Base-by-base conservation (phyloP, 176 grass and related monocot genomes). In the Phragmites australis region DNA sequence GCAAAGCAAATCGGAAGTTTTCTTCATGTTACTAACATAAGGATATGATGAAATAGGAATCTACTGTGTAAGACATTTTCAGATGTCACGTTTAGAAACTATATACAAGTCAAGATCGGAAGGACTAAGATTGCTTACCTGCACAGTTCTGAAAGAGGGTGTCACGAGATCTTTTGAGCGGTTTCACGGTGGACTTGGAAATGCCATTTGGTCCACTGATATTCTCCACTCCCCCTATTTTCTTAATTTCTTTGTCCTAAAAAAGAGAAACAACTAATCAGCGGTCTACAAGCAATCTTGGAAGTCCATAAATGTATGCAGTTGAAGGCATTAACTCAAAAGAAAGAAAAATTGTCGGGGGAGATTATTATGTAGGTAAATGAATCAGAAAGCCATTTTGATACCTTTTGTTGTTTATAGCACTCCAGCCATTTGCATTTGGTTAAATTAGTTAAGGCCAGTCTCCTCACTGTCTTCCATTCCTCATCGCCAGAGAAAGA, bases 401-500 rank as follows among this genome's bases (percentile, higher is more conserved):
- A 75, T 79, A 94, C 92, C 89, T 89, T 91, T n/a, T 74, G 42
- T 16, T 85, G 84, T 83, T 83, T 74, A 76, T 86, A 85, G 76
- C 62, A 87, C 68, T 88, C 80, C 32, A 65, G 65, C 89, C 93
- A 95, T 73, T 80, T 84, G 70, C 68, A 90, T 75, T 77, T 89
- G 65, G 68, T 65, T 43, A 78, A 66, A 73, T 82, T 79, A 69
- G 43, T 85, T 61, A 90, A 89, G 29, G 79, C 43, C 68, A 89
- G 81, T 42, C 39, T 88, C 78, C 59, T 88, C 39, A 90, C 79
- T 40, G 43, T 58, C 53, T 81, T 76, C 51, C 89, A 76, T 54
- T 89, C 84, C 72, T 85, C 89, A 57, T 47, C 26, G 90, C 32
- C 71, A 56, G 29, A 80, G 62, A 65, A 68, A 31, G 71, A 84